Conservation (phyloP, 371 early-diverging fungal species). For the Dinochytrium kinnereticum region DNA sequence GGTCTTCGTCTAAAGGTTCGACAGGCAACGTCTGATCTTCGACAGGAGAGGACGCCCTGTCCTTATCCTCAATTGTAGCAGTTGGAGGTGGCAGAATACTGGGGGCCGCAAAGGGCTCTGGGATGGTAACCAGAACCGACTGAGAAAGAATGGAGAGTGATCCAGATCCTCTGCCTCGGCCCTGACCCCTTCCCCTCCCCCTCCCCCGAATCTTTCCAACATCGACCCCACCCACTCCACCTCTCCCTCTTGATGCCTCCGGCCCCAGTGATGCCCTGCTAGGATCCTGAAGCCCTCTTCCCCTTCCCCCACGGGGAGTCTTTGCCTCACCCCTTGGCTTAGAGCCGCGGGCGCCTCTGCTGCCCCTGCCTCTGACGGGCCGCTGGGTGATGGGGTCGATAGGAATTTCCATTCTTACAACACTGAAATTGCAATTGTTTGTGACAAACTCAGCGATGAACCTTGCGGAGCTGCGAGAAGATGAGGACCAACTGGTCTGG, state of each 20-base stretch:
- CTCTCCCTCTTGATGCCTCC: neutral
- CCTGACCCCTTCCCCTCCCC: conserved; percentile 27
- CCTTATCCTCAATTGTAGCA: neutral
- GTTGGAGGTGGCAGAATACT: neutral
- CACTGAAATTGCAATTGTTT: neutral
- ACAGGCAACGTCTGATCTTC: neutral
- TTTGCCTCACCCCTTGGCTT: conserved; percentile 11
- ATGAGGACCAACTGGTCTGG: neutral
- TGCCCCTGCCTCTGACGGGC: conserved; percentile 5
- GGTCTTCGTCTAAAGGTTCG: neutral
- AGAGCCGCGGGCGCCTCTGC: conserved; percentile 4
- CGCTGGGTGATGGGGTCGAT: neutral
- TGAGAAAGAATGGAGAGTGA: neutral
- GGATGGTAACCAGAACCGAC: conserved; percentile 7
- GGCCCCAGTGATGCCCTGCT: too few relatives aligned
- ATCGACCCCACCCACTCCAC: neutral
- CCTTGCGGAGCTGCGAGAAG: neutral
- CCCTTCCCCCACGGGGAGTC: neutral
- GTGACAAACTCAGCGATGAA: neutral
- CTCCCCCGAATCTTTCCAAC: conserved; percentile 9
- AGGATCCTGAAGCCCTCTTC: too few relatives aligned
- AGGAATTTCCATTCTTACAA: neutral
- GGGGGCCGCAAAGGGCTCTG: neutral
- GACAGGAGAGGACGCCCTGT: neutral
- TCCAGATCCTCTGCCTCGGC: conserved; percentile 26